A percentile compares a stretch with the other conserved stretches of the same genome.
These are phyloP conservation scores for Cryphonectria parasitica DNA, from an alignment of 2,329 filamentous ascomycete genomes.

Conservation along the genomic window DNA sequence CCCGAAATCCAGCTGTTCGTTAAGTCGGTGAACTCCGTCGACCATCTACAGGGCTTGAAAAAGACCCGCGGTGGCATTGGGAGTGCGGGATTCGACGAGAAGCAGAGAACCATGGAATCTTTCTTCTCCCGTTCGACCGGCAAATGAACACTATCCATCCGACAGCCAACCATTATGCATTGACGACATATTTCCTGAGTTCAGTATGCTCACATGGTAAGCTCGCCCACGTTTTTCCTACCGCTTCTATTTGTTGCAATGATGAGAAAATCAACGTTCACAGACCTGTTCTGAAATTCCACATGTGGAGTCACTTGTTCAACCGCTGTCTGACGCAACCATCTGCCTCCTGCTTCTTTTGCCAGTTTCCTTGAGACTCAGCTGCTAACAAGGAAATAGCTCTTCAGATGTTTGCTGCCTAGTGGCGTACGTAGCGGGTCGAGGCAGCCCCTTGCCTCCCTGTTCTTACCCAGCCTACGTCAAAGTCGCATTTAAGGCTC, in stretches of 20 bases:
- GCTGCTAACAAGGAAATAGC: constrained; percentile 17
- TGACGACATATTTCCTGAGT: background rate
- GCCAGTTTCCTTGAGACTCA: constrained; percentile 22
- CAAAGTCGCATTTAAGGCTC: no score
- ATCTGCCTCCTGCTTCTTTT: constrained; percentile 21
- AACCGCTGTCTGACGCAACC: constrained; percentile 76
- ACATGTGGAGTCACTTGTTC: constrained; percentile 74
- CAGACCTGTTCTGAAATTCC: constrained; percentile 81
- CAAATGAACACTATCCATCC: constrained; percentile 45
- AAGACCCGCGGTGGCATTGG: constrained; percentile 84
- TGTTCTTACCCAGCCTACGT: background rate
- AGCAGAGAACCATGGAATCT: constrained; percentile 73
- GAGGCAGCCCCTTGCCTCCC: background rate
- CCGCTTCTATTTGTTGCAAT: constrained; percentile 52
- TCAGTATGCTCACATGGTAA: constrained; percentile 42
- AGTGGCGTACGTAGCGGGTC: background rate
- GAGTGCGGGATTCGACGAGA: constrained; percentile 73
- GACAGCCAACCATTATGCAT: constrained; percentile 33
- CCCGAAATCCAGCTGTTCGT: constrained; percentile 46
- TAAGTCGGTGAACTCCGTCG: constrained; percentile 66
- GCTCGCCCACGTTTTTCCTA: constrained; percentile 33
- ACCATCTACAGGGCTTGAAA: constrained; percentile 74
- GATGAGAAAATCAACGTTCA: constrained; percentile 74
- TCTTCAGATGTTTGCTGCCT: background rate
- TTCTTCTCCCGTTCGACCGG: constrained; percentile 66